These are phyloP conservation scores for Marasmius oreades DNA, from an alignment of 1,284 basidiomycete species.

Conservation along the genomic window DNA sequence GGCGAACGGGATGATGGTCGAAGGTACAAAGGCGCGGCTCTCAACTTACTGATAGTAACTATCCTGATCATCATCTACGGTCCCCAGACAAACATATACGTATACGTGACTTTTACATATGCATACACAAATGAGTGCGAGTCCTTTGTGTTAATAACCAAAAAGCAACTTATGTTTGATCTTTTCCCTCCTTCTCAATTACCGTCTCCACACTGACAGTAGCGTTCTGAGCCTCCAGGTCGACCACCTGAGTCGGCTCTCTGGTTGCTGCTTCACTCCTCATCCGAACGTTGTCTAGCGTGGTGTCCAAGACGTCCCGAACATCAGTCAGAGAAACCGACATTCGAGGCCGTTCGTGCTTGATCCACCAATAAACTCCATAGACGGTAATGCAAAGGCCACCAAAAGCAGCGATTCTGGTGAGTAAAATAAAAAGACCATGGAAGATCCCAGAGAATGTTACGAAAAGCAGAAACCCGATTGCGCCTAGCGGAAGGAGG, in stretches of 20 bases:
- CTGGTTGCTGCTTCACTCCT: not conserved
- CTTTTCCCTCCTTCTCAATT: no score
- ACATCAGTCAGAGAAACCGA: not conserved
- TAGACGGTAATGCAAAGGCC: not conserved
- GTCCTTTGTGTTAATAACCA: no score
- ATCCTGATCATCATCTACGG: no score
- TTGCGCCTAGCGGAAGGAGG: not conserved
- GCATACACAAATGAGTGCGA: no score
- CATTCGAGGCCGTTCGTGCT: not conserved
- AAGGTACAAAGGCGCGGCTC: no score
- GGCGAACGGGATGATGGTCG: slow-evolving; percentile 4
- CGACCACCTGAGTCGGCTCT: not conserved
- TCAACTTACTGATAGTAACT: no score
- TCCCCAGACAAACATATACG: no score
- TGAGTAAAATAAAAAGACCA: not conserved
- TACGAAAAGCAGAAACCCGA: not conserved
- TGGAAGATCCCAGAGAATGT: not conserved
- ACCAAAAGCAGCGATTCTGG: not conserved
- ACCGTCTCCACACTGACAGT: no score
- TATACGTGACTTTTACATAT: no score
- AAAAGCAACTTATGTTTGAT: no score
- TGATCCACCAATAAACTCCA: slow-evolving; percentile 2
- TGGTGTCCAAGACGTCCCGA: not conserved
- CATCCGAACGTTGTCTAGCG: not conserved
- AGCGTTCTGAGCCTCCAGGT: not conserved